phyloP scores from a whole-genome alignment of 768 basidiomycete genomes.

The Psilocybe tampanensis region DNA sequence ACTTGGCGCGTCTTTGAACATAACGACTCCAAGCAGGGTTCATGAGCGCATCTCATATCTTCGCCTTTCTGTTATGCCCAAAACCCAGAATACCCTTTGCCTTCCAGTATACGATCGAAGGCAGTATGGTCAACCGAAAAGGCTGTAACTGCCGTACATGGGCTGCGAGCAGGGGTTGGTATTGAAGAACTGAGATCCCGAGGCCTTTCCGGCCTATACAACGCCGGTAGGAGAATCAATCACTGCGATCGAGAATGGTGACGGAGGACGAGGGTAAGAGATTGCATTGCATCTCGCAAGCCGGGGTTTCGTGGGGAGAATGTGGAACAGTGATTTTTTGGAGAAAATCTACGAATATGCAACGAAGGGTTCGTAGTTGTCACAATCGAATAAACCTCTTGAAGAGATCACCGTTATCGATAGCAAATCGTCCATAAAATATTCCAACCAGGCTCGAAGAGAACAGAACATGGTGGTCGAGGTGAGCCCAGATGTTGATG shows the following conservation, averaged over 20 bases:
- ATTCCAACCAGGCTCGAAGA: no score
- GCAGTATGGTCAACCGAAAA: background rate
- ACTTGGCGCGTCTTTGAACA: background rate
- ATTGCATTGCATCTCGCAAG: no score
- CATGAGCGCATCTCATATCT: background rate
- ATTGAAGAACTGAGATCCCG: background rate
- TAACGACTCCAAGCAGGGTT: background rate
- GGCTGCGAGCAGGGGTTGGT: background rate
- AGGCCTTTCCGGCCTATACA: background rate
- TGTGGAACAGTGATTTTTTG: no score
- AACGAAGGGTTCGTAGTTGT: no score
- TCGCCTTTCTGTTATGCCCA: background rate
- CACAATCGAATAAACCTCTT: no score
- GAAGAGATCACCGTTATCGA: no score
- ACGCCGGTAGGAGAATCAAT: background rate
- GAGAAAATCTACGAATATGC: no score
- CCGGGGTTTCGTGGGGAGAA: no score
- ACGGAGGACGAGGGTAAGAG: no score
- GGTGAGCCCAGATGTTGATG: constrained; percentile 9
- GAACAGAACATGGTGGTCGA: constrained; percentile 1
- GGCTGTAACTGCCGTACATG: background rate
- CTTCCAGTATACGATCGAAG: background rate
- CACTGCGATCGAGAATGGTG: no score
- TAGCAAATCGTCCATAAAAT: background rate
- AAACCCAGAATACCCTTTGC: background rate